Evolutionary conservation across 768 basidiomycete species (phyloP).

Genomic region (Suillus bovinus): DNA sequence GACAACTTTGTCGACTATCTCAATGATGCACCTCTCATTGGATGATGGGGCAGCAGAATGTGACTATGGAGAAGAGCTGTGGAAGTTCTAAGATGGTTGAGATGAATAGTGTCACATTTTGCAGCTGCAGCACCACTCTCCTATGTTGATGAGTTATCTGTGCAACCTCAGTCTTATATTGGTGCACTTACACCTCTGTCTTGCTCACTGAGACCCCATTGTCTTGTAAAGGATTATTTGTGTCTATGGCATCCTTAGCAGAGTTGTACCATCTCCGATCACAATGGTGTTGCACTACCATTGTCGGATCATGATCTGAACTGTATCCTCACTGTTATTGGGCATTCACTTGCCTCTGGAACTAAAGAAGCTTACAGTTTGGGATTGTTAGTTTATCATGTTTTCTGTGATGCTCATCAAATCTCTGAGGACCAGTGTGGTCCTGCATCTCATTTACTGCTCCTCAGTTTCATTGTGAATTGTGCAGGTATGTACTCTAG

Average conservation of each 20-base stretch:
- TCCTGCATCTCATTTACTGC: not conserved
- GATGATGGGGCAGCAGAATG: too few relatives aligned
- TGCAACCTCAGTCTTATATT: too few relatives aligned
- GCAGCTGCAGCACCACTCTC: too few relatives aligned
- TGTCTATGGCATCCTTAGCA: not conserved
- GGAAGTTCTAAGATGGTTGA: too few relatives aligned
- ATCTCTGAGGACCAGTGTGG: not conserved
- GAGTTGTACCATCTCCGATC: not conserved
- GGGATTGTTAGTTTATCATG: not conserved
- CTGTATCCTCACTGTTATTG: not conserved
- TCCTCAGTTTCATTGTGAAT: not conserved
- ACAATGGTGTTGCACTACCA: not conserved
- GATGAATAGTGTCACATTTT: too few relatives aligned
- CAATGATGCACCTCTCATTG: too few relatives aligned
- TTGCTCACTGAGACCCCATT: not conserved
- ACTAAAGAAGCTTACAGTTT: not conserved
- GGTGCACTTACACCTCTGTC: too few relatives aligned
- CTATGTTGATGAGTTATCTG: too few relatives aligned
- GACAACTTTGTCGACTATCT: too few relatives aligned
- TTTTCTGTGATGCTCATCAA: not conserved
- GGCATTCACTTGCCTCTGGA: rapidly evolving
- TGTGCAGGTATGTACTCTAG: not conserved
- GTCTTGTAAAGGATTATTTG: not conserved
- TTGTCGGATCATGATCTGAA: not conserved
- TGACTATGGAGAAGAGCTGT: too few relatives aligned